Base-by-base conservation (phyloP, 768 basidiomycete genomes). In the Psilocybe cubensis region DNA sequence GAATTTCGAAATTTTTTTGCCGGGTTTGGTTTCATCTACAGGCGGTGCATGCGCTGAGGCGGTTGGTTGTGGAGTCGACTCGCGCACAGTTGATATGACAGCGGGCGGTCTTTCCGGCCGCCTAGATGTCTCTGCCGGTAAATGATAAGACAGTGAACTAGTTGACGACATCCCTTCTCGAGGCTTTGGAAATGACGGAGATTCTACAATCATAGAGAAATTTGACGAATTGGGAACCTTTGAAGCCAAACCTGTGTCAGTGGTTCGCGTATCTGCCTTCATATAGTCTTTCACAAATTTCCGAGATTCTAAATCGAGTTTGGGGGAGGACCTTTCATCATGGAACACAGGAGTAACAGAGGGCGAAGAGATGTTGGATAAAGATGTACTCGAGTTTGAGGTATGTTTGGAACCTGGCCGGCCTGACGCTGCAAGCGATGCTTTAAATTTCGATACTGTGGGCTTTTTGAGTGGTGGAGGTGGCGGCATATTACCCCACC, bases 391-490 rank as follows among this genome's bases (percentile, higher is more conserved):
- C 24, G 33, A 28, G 21, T 52, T 24, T 33, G 60, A 56, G 7
- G 50, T 47, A 28, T 64, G 58, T 14, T 38, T 38, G 20, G 54
- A 28, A 5, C 55, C 51, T 27, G 67, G 67, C 33, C 70, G 67
- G 23, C 72, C 74, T 24, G 67, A 69, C 25, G 69, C 66, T 12
- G 71, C 56, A 58, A 76, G 73, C 40, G 76, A 70, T n/a, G 73
- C 68, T 67, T 80, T 82, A 71, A 86, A 85, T 65, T 74, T 81
- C 7, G 82, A 85, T 3, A 69, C 66, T 56, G 79, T 80, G 33
- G 72, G 69, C 49, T 68, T 76, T 48, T 58, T 53, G 51, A 53
- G 64, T 66, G 70, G 57, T 68, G 73, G 51, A 66, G 70, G 57
- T 68, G 73, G 51, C 66, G 75, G 51, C 68, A 71, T 59, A 66